Evolutionary conservation across 208 protist genomes (phyloP).

Genomic region (Trypanosoma melophagium): DNA sequence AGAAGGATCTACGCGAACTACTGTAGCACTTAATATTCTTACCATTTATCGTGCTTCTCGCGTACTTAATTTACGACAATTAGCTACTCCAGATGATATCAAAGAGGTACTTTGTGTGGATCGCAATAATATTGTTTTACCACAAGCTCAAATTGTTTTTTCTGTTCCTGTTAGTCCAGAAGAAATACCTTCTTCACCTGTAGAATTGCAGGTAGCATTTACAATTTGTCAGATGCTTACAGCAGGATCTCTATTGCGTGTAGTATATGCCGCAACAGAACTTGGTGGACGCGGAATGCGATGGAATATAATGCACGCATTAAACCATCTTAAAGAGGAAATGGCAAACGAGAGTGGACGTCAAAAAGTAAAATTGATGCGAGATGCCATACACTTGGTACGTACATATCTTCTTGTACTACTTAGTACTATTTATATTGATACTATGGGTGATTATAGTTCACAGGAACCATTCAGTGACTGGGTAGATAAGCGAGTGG

Average conservation of each 20-base stretch:
- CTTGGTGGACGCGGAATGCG: conserved; percentile 62
- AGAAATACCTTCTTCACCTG: conserved; percentile 52
- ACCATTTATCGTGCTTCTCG: conserved; percentile 68
- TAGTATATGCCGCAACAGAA: conserved; percentile 63
- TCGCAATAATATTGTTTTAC: conserved; percentile 33
- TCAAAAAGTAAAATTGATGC: conserved; percentile 59
- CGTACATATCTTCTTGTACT: conserved; percentile 84
- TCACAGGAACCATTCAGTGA: conserved; percentile 50
- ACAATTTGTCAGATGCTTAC: conserved; percentile 89
- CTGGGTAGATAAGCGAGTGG: conserved; percentile 62
- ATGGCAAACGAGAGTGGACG: conserved; percentile 34
- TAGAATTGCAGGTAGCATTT: conserved; percentile 75
- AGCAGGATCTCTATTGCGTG: conserved; percentile 67
- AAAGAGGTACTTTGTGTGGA: conserved; percentile 45
- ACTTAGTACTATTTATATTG: conserved; percentile 77
- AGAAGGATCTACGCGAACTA: conserved; percentile 66
- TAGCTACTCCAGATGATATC: conserved; percentile 43
- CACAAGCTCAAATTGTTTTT: conserved; percentile 44
- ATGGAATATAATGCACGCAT: conserved; percentile 79
- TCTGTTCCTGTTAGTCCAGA: conserved; percentile 28
- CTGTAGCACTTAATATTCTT: conserved; percentile 78
- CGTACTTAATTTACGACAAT: conserved; percentile 40
- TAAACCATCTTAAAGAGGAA: conserved; percentile 67
- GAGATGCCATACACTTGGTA: conserved; percentile 62
- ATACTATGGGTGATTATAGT: conserved; percentile 47